Base-by-base conservation (phyloP, 2,329 filamentous ascomycete genomes). In the Apiospora koreana region DNA sequence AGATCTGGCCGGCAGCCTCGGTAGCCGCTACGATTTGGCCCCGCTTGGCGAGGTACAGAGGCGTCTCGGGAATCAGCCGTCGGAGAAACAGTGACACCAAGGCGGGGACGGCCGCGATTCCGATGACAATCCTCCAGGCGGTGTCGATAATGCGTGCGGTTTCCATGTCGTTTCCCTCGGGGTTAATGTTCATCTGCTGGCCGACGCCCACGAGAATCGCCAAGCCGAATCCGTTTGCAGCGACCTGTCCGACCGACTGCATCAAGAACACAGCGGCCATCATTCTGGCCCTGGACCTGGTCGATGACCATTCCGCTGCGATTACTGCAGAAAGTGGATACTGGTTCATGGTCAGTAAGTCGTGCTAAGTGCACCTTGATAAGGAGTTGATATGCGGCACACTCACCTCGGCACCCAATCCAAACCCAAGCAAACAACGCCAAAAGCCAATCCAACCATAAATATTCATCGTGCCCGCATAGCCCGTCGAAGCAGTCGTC, bases 281-380 rank as follows among this genome's bases (percentile, higher is more conserved):
- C 90, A 92, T 92, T 25, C 85, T 88, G n/a, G 87, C 87, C 66
- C 91, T 83, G n/a, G 89, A 89, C 65, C 86, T 87, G 0, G 89
- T 92, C 68, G 85, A 87, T 6, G 86, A 82, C 82, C 86, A 92
- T 83, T 93, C 91, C 0, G 90, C 87, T 0, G 89, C 91, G 43
- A 93, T 93, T 10, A 92, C 87, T 0, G 90, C 90, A 62, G 85
- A 88, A 2, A 93, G 81, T 1, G 91, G 91, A 76, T 92, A 92
- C 78, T 92, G 21, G 41, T 50, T 28, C 16, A 2, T 2, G 2
- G 28, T 58, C 18, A 58, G 50, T 58, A 12, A 1, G 28, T 16
- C 18, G 50, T 21, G 3, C 7, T 6, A 21, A 35, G 8, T n/a
- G 16, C 50, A 31, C 2, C 2, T 21, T 54, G 14, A 3, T 7